A percentile compares a stretch with the other conserved stretches of the same genome.
Conservation (phyloP, 2,329 filamentous ascomycete species). For the Xylaria sp. region DNA sequence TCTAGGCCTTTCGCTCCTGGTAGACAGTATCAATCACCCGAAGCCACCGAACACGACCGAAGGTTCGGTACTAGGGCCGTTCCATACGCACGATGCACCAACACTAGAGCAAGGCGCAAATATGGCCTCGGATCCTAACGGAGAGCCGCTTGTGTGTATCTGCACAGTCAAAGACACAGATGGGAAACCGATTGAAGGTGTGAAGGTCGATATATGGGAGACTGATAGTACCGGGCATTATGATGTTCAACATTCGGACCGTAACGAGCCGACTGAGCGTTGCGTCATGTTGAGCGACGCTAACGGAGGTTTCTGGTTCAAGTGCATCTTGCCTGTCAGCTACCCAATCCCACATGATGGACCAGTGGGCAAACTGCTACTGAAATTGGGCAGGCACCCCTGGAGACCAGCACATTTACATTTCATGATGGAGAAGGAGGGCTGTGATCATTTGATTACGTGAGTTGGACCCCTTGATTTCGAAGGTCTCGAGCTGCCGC, state of each 20-base stretch:
- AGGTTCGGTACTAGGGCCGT: conserved; percentile 83
- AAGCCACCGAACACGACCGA: conserved; percentile 77
- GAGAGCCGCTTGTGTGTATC: conserved; percentile 77
- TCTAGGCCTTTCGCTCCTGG: conserved; percentile 80
- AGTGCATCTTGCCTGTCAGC: conserved; percentile 83
- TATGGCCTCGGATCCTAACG: conserved; percentile 76
- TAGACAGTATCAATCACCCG: conserved; percentile 86
- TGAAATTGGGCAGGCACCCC: conserved; percentile 75
- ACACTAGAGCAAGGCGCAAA: conserved; percentile 63
- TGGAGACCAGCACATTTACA: conserved; percentile 84
- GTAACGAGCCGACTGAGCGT: conserved; percentile 73
- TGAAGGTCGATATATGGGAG: conserved; percentile 86
- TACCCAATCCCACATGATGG: conserved; percentile 89
- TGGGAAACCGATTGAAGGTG: conserved; percentile 71
- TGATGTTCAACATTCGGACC: conserved; percentile 79
- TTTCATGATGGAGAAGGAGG: conserved; percentile 87
- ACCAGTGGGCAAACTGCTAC: conserved; percentile 79
- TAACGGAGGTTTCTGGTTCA: conserved; percentile 85
- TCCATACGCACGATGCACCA: conserved; percentile 83
- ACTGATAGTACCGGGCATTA: conserved; percentile 84
- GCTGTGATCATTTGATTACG: conserved; percentile 86
- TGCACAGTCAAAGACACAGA: conserved; percentile 75
- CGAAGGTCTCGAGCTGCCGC: not conserved
- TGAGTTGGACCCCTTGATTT: conserved; percentile 57
- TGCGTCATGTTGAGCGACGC: conserved; percentile 76